A percentile compares a stretch with the other conserved stretches of the same genome.
Evolutionary conservation across 345 rosid species (phyloP).

Genomic region (Hypericum perforatum): DNA sequence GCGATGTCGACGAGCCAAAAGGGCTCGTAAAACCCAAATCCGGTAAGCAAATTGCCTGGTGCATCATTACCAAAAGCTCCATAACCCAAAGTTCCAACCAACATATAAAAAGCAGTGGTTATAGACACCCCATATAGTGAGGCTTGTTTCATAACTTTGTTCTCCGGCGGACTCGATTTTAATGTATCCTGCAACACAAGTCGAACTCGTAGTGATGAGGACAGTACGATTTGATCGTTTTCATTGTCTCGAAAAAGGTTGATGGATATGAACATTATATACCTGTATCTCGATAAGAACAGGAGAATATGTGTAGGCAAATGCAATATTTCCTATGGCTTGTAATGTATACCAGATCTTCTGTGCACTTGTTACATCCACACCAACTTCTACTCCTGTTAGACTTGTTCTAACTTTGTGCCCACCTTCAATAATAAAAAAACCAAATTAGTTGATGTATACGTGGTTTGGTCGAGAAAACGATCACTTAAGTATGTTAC

Average conservation of each 20-base stretch:
- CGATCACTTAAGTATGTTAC: too few relatives aligned
- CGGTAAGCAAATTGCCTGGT: slow-evolving; percentile 34
- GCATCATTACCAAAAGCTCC: slow-evolving; percentile 28
- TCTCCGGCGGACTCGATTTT: slow-evolving; percentile 18
- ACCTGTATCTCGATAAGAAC: slow-evolving; percentile 1
- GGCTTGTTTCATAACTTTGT: slow-evolving; percentile 20
- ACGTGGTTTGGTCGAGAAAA: too few relatives aligned
- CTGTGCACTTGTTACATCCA: background rate
- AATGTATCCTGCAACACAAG: slow-evolving; percentile 16
- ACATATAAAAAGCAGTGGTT: background rate
- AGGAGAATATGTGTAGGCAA: slow-evolving; percentile 1
- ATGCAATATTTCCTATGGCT: slow-evolving; percentile 1
- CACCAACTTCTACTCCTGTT: background rate
- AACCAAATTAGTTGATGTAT: too few relatives aligned
- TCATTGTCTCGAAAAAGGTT: background rate
- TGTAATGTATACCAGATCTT: background rate
- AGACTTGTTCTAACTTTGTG: background rate
- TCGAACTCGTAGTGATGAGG: too few relatives aligned
- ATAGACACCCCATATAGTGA: background rate
- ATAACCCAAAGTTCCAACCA: background rate
- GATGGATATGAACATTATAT: background rate
- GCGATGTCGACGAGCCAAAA: slow-evolving; percentile 4
- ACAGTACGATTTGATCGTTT: too few relatives aligned
- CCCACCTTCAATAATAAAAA: background rate
- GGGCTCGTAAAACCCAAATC: background rate